Conservation (phyloP, 2,329 filamentous ascomycete species). For the Beauveria sp. region DNA sequence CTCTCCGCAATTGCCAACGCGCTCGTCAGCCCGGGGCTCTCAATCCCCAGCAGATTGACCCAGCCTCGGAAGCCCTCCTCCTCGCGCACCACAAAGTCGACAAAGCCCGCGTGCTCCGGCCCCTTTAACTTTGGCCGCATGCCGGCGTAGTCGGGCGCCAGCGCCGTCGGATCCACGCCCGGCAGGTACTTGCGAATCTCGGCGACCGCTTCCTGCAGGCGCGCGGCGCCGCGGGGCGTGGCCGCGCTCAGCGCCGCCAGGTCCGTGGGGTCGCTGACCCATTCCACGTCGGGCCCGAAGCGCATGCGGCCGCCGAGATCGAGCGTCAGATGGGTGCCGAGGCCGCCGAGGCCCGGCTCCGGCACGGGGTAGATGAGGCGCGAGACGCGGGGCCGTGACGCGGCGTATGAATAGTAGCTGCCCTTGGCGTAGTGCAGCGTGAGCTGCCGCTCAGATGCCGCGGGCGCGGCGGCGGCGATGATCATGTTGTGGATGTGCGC, state of each 20-base stretch:
- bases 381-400: constrained; percentile 53
- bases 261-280: constrained; percentile 67
- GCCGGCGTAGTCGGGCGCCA: constrained; percentile 81
- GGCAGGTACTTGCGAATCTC: constrained; percentile 80
- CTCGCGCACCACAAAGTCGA: constrained; percentile 73
- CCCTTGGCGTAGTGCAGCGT: constrained; percentile 83
- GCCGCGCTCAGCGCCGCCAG: constrained; percentile 45
- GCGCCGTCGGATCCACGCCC: constrained; percentile 53
- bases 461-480: constrained; percentile 14
- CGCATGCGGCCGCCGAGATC: constrained; percentile 78
- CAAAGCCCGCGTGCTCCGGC: constrained; percentile 58
- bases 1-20: constrained; percentile 76
- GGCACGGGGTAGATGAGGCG: constrained; percentile 87
- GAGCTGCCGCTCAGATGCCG: constrained; percentile 43
- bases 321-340: constrained; percentile 90
- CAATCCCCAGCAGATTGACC: constrained; percentile 85
- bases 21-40: constrained; percentile 87
- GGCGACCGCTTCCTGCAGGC: constrained; percentile 58
- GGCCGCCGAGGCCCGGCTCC: constrained; percentile 68
- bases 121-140: constrained; percentile 76
- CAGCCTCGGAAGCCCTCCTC: constrained; percentile 77
- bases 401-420: constrained; percentile 82
- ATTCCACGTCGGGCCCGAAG: constrained; percentile 94
- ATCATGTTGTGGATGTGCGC: constrained; percentile 77
- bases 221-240: constrained; percentile 37